Base-by-base conservation (phyloP, 345 rosid genomes). In the Camelina laxa region DNA sequence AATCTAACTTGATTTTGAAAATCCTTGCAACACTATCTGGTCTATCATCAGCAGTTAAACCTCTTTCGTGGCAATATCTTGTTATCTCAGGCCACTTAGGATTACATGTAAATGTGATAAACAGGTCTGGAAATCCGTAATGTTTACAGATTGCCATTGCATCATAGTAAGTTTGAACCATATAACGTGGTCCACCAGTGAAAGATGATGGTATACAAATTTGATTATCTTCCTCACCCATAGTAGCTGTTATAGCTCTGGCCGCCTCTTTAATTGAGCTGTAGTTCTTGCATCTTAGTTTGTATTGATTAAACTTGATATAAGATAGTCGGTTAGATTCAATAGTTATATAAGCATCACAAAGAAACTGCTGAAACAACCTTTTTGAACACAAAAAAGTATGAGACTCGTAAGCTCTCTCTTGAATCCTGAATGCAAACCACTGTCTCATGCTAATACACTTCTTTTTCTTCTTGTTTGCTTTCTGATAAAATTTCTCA, bases 221-320 rank as follows among this genome's bases (percentile, higher is more conserved):
- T 10, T 39, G 13, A 9, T 39, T 39, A 0, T 14, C 44, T 39
- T 39, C 14, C 11, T 39, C 44, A 39, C 14, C 1, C 44, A 11
- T 10, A 2, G 4, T 2, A 0, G 4, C 11, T 0, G 14, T 11
- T 3, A 14, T 5, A 0, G 42, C 3, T 9, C 0, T 1, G 0
- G 4, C 13, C 0, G 42, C 14, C 3, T 38, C 14, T 38, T 38
- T 10, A 3, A 38, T 38, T 1, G 42, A 38, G 13, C 1, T 10
- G 14, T 2, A 38, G 4, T 38, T 38, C 42, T 38, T 14, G 10
- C 44, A 39, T 11, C 44, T 2, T 3, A 39, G 14, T 4, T 39
- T 39, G 1, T 14, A 39, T 1, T 39, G 44, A 11, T 39, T 39
- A 3, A 39, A 39, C 4, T 39, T 39, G 14, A 39, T 39, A 1